Evolutionary conservation across 2,329 filamentous ascomycete species (phyloP), one percentile per base, ranked within the genome.

Genomic region (Neoascochyta sp.): DNA sequence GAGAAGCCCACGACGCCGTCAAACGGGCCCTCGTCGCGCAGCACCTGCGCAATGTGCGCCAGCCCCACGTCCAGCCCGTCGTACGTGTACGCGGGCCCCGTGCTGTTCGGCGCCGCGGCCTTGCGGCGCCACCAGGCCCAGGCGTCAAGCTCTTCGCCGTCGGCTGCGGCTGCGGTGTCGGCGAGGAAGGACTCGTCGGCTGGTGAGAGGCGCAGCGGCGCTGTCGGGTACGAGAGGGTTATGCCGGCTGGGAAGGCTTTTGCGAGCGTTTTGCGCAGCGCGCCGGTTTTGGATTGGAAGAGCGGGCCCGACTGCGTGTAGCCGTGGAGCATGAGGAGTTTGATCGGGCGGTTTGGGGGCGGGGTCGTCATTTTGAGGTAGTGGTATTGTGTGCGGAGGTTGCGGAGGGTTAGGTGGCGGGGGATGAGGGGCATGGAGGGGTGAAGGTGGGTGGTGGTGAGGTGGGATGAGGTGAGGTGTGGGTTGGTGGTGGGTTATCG

Each of bases 231-330:
- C 70, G 73, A 31, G 59, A 70, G 50, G 11, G 66, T 51, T n/a
- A 69, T 52, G 16, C 66, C 68, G 1, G 63, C 64, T 7, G 78
- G 74, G 42, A 95, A 83, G 16, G 78, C 68, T 57, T 94, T 95
- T 39, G 70, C 63, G 34, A 95, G 75, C 31, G 81, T 70, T 63
- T 95, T 95, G 50, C 88, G 79, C 1, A 95, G 71, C 8, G 86
- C 86, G 61, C 87, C 85, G 24, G 86, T 93, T 69, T 95, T 95
- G 62, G 82, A 77, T 59, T 79, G 82, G 75, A 95, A 95, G 42
- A 88, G 71, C 4, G 81, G 65, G 4, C 89, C 88, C 16, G 86
- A 93, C 71, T 96, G 90, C 6, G 90, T 95, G 75, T 81, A 95
- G 63, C 90, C 84, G 50, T 73, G 70, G 9, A 73, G 64, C 68